These are phyloP conservation scores for Claviceps fusiformis DNA, from an alignment of 2,329 filamentous ascomycete genomes.

Conservation along the genomic window DNA sequence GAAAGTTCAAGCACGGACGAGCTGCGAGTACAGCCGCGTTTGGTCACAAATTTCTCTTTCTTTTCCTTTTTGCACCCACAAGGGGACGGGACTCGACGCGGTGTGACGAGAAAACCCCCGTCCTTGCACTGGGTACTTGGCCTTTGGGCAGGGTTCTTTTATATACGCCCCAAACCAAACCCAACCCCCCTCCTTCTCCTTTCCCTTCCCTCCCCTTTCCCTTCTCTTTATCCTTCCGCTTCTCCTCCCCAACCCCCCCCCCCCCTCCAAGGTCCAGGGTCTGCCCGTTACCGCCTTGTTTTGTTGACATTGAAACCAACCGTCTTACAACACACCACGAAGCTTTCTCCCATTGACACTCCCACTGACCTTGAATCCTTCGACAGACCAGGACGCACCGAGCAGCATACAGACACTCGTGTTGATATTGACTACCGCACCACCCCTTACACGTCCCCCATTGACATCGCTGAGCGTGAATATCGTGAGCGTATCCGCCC, in stretches of 20 bases:
- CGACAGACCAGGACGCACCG: conserved; percentile 21
- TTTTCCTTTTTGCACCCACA: not conserved
- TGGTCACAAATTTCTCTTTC: not conserved
- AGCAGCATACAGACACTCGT: conserved; percentile 46
- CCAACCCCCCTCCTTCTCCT: not conserved
- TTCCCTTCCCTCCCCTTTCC: not conserved
- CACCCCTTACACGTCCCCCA: conserved; percentile 34
- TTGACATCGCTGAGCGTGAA: conserved; percentile 53
- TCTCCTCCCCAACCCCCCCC: conserved; percentile 2
- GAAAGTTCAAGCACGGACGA: not conserved
- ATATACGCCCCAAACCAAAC: not conserved
- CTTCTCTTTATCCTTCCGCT: not conserved
- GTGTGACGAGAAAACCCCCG: conserved; percentile 2
- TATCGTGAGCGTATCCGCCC: conserved; percentile 49
- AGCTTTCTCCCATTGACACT: conserved; percentile 5
- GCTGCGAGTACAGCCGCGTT: not conserved
- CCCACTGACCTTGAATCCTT: conserved; percentile 6
- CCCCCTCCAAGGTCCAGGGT: conserved; percentile 9
- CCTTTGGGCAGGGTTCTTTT: conserved; percentile 6
- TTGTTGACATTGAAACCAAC: conserved; percentile 14
- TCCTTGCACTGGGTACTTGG: not conserved
- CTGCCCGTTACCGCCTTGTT: conserved; percentile 4
- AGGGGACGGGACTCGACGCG: conserved; percentile 1
- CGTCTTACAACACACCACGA: conserved; percentile 13
- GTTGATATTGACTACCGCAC: conserved; percentile 48